These are phyloP conservation scores for Carex arenaria DNA, from an alignment of 202 grass and related monocot species.

Conservation along the genomic window DNA sequence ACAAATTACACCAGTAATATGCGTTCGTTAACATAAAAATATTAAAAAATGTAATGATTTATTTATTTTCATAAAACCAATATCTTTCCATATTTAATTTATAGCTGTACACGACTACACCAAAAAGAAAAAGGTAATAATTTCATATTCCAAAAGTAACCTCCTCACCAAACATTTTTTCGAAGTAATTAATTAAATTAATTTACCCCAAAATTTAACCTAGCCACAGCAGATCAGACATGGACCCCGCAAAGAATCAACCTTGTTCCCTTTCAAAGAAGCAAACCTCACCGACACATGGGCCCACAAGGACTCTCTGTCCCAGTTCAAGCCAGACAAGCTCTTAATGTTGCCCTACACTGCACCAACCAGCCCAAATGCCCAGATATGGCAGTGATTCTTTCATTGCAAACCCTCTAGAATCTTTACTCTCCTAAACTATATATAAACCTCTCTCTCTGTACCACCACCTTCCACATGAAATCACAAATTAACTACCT, in stretches of 20 bases:
- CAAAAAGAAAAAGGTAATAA: too few relatives aligned
- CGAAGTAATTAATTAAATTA: neutral
- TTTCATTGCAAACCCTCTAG: neutral
- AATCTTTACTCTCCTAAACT: slow-evolving; percentile 16
- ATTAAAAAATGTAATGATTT: too few relatives aligned
- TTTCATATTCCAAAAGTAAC: too few relatives aligned
- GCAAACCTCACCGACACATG: slow-evolving; percentile 1
- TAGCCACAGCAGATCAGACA: slow-evolving; percentile 17
- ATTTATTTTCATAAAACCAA: too few relatives aligned
- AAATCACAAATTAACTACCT: slow-evolving; percentile 8
- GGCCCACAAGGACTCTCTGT: slow-evolving; percentile 41
- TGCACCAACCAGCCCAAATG: slow-evolving; percentile 52
- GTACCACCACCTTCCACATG: slow-evolving; percentile 1
- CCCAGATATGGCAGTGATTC: slow-evolving; percentile 10
- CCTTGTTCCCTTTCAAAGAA: neutral
- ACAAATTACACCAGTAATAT: too few relatives aligned
- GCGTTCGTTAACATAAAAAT: too few relatives aligned
- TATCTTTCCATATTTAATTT: too few relatives aligned
- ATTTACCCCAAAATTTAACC: neutral
- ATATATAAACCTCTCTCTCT: slow-evolving; percentile 17
- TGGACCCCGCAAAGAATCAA: slow-evolving; percentile 11
- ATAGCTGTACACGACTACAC: too few relatives aligned
- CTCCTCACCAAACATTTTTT: neutral
- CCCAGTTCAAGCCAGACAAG: slow-evolving; percentile 35
- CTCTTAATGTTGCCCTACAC: slow-evolving; percentile 31